Evolutionary conservation across 2,329 filamentous ascomycete species (phyloP).

Genomic region (Cryphonectria naterciae): DNA sequence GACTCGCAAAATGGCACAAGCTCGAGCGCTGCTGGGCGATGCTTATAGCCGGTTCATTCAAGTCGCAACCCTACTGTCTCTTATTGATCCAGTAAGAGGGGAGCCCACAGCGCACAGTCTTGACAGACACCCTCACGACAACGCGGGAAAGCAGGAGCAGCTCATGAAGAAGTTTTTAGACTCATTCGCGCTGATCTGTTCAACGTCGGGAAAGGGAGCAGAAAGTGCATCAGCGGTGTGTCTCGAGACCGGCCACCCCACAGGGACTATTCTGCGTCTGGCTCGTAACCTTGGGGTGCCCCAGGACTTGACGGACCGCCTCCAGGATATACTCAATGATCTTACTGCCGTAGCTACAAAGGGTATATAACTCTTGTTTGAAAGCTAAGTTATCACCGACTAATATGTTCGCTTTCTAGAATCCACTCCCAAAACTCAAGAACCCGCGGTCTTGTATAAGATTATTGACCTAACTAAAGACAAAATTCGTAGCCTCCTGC

Average conservation of each 20-base stretch:
- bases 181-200: slow-evolving; percentile 40
- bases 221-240: slow-evolving; percentile 38
- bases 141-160: slow-evolving; percentile 24
- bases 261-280: not conserved
- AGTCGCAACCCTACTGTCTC: slow-evolving; percentile 28
- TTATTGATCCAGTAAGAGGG: slow-evolving; percentile 37
- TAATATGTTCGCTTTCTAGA: not conserved
- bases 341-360: not conserved
- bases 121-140: slow-evolving; percentile 32
- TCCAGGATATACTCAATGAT: not conserved
- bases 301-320: not conserved
- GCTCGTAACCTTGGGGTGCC: not conserved
- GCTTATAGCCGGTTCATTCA: slow-evolving; percentile 10
- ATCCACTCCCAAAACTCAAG: not conserved
- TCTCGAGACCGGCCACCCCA: not conserved
- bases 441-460: not conserved
- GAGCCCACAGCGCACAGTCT: slow-evolving; percentile 34
- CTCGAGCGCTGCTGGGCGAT: not conserved
- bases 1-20: not conserved
- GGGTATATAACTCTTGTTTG: not conserved
- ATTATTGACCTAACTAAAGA: not conserved
- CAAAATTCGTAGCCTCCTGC: not conserved
- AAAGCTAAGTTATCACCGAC: not conserved
- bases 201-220: slow-evolving; percentile 32
- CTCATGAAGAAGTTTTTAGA: slow-evolving; percentile 39